Evolutionary conservation across 306 rosid species (phyloP).

Genomic region (Medicago truncatula): DNA sequence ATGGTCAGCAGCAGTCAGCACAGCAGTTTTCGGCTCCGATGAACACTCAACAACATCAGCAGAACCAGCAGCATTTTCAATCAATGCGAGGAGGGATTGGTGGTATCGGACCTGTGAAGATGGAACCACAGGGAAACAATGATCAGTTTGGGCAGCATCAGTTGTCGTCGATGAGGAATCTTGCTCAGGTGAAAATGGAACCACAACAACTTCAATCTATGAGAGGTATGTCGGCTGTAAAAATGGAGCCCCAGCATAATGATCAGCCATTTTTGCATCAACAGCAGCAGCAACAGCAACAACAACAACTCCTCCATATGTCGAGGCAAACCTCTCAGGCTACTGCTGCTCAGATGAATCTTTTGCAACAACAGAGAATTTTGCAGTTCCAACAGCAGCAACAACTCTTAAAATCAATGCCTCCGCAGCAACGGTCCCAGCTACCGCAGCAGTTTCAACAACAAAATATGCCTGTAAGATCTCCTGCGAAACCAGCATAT

Average conservation of each 20-base stretch:
- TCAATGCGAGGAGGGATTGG: slow-evolving; percentile 69
- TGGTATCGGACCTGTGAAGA: slow-evolving; percentile 74
- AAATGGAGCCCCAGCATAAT: slow-evolving; percentile 72
- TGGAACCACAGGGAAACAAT: slow-evolving; percentile 75
- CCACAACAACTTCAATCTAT: slow-evolving; percentile 72
- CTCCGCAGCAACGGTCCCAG: slow-evolving; percentile 86
- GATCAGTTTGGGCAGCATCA: slow-evolving; percentile 87
- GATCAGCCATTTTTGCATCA: slow-evolving; percentile 86
- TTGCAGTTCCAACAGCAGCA: slow-evolving; percentile 85
- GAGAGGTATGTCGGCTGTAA: slow-evolving; percentile 68
- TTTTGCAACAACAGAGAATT: slow-evolving; percentile 75
- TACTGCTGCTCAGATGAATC: slow-evolving; percentile 81
- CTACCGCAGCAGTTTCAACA: slow-evolving; percentile 82
- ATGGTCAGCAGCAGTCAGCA: slow-evolving; percentile 75
- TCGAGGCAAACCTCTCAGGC: slow-evolving; percentile 86
- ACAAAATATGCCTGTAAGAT: slow-evolving; percentile 75
- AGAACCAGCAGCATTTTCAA: slow-evolving; percentile 65
- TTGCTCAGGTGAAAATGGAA: slow-evolving; percentile 74
- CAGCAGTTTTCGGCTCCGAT: slow-evolving; percentile 76
- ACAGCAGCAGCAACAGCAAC: slow-evolving; percentile 69
- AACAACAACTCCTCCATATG: slow-evolving; percentile 87
- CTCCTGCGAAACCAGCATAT: slow-evolving; percentile 80
- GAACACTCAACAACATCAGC: slow-evolving; percentile 60
- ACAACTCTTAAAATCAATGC: slow-evolving; percentile 79
- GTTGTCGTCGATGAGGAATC: slow-evolving; percentile 69